Conservation (phyloP, 2,329 filamentous ascomycete genomes). For the Ophiostoma sp. region DNA sequence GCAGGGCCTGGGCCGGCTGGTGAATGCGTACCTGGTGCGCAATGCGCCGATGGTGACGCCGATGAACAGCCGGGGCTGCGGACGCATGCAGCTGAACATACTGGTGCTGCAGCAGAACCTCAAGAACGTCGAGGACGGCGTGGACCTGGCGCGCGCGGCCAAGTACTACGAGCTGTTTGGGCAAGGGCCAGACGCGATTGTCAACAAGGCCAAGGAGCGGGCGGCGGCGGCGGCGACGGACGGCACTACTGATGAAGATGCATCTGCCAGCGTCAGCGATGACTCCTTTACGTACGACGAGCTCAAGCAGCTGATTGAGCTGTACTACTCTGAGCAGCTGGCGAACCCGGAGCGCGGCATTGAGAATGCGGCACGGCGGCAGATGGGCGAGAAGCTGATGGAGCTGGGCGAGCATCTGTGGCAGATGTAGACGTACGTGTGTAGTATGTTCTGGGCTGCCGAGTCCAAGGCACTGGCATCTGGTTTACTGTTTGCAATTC, state of each 20-base stretch:
- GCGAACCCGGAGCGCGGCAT: conserved; percentile 64
- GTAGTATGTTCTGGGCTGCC: not conserved
- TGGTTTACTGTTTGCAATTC: not conserved
- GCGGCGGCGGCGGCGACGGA: conserved; percentile 27
- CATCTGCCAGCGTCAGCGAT: conserved; percentile 31
- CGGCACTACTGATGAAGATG: conserved; percentile 21
- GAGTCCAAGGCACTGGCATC: not conserved
- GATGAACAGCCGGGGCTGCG: conserved; percentile 79
- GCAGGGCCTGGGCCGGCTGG: conserved; percentile 67
- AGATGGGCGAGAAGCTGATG: conserved; percentile 66
- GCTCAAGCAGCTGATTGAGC: conserved; percentile 59
- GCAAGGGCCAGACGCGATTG: conserved; percentile 58
- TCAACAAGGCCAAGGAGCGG: conserved; percentile 52
- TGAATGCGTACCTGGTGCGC: conserved; percentile 72
- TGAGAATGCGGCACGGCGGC: conserved; percentile 59
- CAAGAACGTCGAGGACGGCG: conserved; percentile 77
- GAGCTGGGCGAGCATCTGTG: conserved; percentile 69
- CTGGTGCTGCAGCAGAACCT: conserved; percentile 94
- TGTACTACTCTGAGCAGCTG: conserved; percentile 63
- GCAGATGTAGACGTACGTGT: conserved; percentile 46
- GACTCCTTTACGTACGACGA: conserved; percentile 60
- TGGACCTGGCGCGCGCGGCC: conserved; percentile 57
- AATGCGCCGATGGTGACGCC: conserved; percentile 66
- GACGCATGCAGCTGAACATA: conserved; percentile 89
- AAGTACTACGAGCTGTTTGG: conserved; percentile 67